Evolutionary conservation across 2,329 filamentous ascomycete species (phyloP), one percentile per base, ranked within the genome.

Genomic region (Botrytis medusae): DNA sequence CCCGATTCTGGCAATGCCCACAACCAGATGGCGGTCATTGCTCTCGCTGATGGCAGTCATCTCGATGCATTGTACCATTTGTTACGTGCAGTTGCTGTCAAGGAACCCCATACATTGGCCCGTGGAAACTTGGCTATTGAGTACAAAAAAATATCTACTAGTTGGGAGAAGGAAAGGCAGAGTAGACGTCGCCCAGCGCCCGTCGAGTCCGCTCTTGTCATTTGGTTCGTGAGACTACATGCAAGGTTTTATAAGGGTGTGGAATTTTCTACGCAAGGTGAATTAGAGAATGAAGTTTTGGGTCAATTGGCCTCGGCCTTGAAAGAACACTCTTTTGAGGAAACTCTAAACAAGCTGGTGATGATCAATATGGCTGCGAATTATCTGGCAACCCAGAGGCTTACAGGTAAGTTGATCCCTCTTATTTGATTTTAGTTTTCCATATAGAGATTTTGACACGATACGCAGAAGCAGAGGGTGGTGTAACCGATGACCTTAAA

Each of bases 1-100:
- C 94, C 95, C 4, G 86, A 89, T 29, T 94, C 92, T 63, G 95
- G 95, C 44, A 89, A 91, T 75, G 92, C 94, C 25, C 92, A 97
- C 79, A 95, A 99, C 79, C 96, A 98, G 82, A 90, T 96, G 81
- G 95, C 93, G 51, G 93, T 98, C 51, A 91, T 98, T 74, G 91
- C 92, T 74, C 87, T 93, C 65, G 91, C 92, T 71, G 90, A 95
- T 78, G 88, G 88, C 73, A 92, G 95, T 77, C 92, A 97, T 80
- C 87, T 98, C 69, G 90, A 94, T 75, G 91, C 94, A 16, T 91
- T 97, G 44, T 98, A 98, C 82, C 91, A 97, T 81, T 89, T 98
- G 59, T 96, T 97, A 80, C 91, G 95, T 75, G 91, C 95, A 25
- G 87, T 96, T 77, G 90, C 91, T 14, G 91, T 93, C 46, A 86